Percentiles rank a stretch among this genome's conserved stretches.
Conservation (phyloP, 2,329 filamentous ascomycete genomes). For the Lasiodiplodia sp. region DNA sequence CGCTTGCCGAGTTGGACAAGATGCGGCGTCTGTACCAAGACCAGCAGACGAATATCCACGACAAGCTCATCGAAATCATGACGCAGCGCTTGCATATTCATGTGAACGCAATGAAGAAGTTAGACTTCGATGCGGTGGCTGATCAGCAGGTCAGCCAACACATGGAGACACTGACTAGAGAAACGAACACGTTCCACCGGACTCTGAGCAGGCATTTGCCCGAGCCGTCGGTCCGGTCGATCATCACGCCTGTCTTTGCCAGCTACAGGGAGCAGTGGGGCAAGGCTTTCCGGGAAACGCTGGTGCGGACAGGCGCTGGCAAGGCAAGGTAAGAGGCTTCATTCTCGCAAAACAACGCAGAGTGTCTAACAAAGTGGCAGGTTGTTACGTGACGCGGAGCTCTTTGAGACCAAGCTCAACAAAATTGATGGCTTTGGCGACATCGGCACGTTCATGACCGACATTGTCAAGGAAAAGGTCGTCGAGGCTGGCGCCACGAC, state of each 20-base stretch:
- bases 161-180: conserved; percentile 87
- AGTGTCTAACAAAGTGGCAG: conserved; percentile 53
- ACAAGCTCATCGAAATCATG: conserved; percentile 95
- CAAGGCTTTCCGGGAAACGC: conserved; percentile 70
- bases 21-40: conserved; percentile 84
- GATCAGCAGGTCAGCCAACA: conserved; percentile 66
- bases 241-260: conserved; percentile 85
- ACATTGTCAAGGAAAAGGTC: conserved; percentile 68
- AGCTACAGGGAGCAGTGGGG: conserved; percentile 84
- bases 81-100: conserved; percentile 76
- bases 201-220: conserved; percentile 84
- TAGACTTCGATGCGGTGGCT: conserved; percentile 72
- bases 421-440: conserved; percentile 83
- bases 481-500: conserved; percentile 28
- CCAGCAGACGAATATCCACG: conserved; percentile 88
- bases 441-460: conserved; percentile 72
- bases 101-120: conserved; percentile 74
- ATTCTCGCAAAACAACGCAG: conserved; percentile 28
- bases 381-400: conserved; percentile 78
- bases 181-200: conserved; percentile 83
- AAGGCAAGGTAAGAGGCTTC: conserved; percentile 69
- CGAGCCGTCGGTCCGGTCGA: conserved; percentile 77
- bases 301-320: conserved; percentile 70
- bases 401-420: conserved; percentile 72
- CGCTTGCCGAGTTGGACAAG: conserved; percentile 84